phyloP scores from a whole-genome alignment of 176 grass and related monocot species.

The Carex myosuroides region DNA sequence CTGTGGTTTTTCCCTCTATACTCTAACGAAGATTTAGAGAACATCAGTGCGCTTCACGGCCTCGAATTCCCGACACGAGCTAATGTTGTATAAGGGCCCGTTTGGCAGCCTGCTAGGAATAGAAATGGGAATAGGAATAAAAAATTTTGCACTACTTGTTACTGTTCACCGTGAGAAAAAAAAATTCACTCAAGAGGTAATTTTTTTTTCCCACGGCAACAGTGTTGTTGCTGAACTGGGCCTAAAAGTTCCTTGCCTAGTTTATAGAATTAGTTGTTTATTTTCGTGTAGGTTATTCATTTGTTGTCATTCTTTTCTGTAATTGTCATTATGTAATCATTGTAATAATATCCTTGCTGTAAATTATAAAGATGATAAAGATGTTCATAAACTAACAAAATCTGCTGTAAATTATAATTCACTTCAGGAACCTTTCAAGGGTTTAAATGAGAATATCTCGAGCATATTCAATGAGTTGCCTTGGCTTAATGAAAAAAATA shows the following conservation, averaged over 20 bases:
- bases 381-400: neutral
- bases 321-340: slow-evolving; percentile 4
- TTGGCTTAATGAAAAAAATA: neutral
- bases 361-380: neutral
- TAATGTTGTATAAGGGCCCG: slow-evolving; percentile 22
- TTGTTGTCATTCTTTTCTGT: neutral
- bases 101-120: too few relatives aligned
- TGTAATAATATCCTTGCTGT: neutral
- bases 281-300: neutral
- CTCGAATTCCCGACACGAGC: slow-evolving; percentile 63
- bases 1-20: slow-evolving; percentile 79
- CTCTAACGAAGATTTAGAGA: slow-evolving; percentile 58
- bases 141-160: too few relatives aligned
- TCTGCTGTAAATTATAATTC: neutral
- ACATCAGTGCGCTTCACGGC: slow-evolving; percentile 53
- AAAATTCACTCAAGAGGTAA: too few relatives aligned
- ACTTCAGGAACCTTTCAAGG: neutral
- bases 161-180: too few relatives aligned
- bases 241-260: neutral
- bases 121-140: too few relatives aligned
- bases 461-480: neutral
- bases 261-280: neutral
- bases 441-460: neutral
- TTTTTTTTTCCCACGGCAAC: too few relatives aligned
- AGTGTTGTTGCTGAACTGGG: too few relatives aligned